Conservation (phyloP, 768 basidiomycete species). For the Amanita thiersii region DNA sequence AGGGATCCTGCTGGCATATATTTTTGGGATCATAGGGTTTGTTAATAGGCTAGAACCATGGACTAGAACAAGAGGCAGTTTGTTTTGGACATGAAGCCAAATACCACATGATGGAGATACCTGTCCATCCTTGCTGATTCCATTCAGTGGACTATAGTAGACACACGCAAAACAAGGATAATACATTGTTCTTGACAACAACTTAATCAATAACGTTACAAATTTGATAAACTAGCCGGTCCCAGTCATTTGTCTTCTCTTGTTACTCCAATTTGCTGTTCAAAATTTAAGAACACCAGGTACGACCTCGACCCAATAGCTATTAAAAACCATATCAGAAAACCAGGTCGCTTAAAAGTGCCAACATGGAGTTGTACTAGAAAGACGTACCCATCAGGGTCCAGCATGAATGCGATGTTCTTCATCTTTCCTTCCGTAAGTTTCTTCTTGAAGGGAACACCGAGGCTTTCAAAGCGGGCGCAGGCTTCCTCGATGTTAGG, state of each 20-base stretch:
- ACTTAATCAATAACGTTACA: no score
- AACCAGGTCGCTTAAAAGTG: no score
- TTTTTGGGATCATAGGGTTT: background rate
- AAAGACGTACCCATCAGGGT: constrained; percentile 65
- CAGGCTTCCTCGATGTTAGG: constrained; percentile 80
- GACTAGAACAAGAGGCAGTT: constrained; percentile 1
- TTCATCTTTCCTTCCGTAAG: constrained; percentile 82
- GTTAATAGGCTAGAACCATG: constrained; percentile 4
- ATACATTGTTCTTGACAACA: no score
- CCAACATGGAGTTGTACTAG: background rate
- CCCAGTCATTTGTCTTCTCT: no score
- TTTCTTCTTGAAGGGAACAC: constrained; percentile 83
- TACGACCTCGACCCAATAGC: constrained; percentile 17
- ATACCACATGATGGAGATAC: no score
- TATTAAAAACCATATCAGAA: constrained; percentile 2
- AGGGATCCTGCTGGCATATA: background rate
- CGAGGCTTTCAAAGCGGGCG: constrained; percentile 70
- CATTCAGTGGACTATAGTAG: no score
- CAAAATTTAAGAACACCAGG: background rate
- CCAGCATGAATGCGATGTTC: constrained; percentile 76
- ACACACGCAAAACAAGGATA: no score
- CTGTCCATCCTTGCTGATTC: no score
- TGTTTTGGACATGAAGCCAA: constrained; percentile 1
- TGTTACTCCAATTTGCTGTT: no score
- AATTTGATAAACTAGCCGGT: no score